phyloP scores from a whole-genome alignment of 2,329 filamentous ascomycete genomes.

The Xylariales sp. region DNA sequence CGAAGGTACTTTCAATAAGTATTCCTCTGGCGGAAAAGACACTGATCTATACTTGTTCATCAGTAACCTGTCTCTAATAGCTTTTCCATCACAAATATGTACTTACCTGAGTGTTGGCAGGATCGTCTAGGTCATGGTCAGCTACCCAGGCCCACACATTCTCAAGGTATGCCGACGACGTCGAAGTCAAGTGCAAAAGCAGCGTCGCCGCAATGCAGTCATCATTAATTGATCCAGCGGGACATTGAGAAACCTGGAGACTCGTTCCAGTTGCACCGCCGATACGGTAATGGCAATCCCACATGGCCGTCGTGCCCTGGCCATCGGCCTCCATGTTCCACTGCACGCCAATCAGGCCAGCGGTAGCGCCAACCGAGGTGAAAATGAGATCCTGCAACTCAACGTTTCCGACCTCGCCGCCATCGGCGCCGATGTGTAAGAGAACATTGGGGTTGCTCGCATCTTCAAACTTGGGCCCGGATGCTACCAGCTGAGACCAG shows the following conservation, averaged over 20 bases:
- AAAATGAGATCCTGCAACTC: conserved; percentile 65
- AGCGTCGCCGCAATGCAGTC: conserved; percentile 26
- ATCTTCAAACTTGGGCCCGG: conserved; percentile 45
- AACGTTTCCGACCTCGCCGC: conserved; percentile 53
- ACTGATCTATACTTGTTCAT: too few species aligned
- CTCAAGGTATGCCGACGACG: conserved; percentile 47
- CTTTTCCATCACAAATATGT: too few species aligned
- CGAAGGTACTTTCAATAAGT: conserved; percentile 39
- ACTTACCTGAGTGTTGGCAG: too few species aligned
- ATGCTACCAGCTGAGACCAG: conserved; percentile 48
- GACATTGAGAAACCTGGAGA: too few species aligned
- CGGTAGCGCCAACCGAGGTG: conserved; percentile 53
- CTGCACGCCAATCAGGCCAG: conserved; percentile 57
- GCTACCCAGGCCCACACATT: conserved; percentile 51
- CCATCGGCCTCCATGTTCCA: conserved; percentile 28
- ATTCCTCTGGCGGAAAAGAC: conserved; percentile 45
- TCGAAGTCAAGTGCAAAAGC: conserved; percentile 41
- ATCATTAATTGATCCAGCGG: conserved; percentile 18
- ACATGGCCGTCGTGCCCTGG: conserved; percentile 27
- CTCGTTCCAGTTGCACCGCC: conserved; percentile 32
- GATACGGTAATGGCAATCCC: conserved; percentile 31
- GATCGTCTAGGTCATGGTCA: conserved; percentile 44
- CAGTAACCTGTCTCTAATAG: too few species aligned
- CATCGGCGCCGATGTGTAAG: conserved; percentile 51
- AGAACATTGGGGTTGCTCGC: conserved; percentile 49